Evolutionary conservation across 2,329 filamentous ascomycete species (phyloP).

Genomic region (Aspergillus melleus): DNA sequence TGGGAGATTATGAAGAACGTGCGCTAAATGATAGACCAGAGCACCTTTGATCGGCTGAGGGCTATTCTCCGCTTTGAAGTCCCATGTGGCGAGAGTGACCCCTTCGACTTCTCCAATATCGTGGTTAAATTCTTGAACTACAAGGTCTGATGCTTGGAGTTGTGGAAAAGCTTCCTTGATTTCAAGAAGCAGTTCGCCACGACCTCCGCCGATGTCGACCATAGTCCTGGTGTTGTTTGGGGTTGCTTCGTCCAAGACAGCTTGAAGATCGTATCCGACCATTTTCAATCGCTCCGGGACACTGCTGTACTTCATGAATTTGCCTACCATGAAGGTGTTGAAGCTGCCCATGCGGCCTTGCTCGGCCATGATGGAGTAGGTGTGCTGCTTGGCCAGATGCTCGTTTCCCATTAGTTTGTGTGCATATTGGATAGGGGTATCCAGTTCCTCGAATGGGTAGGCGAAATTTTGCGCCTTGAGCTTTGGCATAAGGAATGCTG

Average conservation of each 20-base stretch:
- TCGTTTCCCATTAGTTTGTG: constrained; percentile 33
- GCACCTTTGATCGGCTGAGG: constrained; percentile 36
- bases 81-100: constrained; percentile 34
- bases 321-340: constrained; percentile 42
- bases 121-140: constrained; percentile 40
- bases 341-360: constrained; percentile 42
- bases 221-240: constrained; percentile 22
- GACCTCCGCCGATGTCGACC: constrained; percentile 41
- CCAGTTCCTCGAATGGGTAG: constrained; percentile 36
- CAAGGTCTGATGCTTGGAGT: constrained; percentile 26
- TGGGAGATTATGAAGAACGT: constrained; percentile 40
- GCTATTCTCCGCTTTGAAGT: constrained; percentile 32
- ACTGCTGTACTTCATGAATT: constrained; percentile 36
- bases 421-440: constrained; percentile 37
- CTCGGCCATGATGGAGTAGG: constrained; percentile 38
- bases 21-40: constrained; percentile 34
- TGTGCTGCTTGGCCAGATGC: constrained; percentile 30
- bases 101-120: constrained; percentile 28
- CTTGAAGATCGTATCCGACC: constrained; percentile 35
- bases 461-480: constrained; percentile 34
- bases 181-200: constrained; percentile 38
- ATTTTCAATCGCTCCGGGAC: constrained; percentile 31
- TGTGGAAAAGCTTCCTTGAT: constrained; percentile 35
- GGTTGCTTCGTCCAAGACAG: constrained; percentile 17
- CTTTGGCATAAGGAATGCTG: constrained; percentile 38